Percentiles rank a stretch among this genome's conserved stretches.
Evolutionary conservation across 352 stramenopile species (phyloP).

Genomic region (Globisporangium acanthophoron): DNA sequence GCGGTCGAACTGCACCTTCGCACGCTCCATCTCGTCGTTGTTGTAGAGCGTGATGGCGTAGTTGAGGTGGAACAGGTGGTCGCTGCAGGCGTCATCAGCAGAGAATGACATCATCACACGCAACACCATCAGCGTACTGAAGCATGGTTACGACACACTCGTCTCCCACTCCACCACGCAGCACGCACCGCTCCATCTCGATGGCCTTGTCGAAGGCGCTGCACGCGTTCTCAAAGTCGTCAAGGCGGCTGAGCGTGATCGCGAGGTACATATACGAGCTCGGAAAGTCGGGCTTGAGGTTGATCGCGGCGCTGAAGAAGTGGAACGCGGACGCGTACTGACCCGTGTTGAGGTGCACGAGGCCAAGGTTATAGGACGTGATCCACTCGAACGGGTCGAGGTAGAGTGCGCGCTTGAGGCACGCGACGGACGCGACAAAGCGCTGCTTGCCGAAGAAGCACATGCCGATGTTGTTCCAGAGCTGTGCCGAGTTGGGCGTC

Average conservation of each 20-base stretch:
- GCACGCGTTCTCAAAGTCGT: constrained; percentile 92
- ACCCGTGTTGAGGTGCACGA: constrained; percentile 90
- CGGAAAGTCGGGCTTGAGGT: constrained; percentile 84
- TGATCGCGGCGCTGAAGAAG: constrained; percentile 89
- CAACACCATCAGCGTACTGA: background rate
- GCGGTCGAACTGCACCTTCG: constrained; percentile 76
- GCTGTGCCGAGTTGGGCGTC: constrained; percentile 88
- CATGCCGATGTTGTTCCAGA: constrained; percentile 96
- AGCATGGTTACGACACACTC: background rate
- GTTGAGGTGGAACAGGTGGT: constrained; percentile 87
- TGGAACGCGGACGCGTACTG: constrained; percentile 93
- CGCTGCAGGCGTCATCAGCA: constrained; percentile 21
- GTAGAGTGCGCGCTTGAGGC: constrained; percentile 90
- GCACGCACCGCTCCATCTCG: constrained; percentile 71
- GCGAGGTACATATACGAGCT: constrained; percentile 93
- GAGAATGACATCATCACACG: constrained; percentile 6
- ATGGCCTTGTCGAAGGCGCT: constrained; percentile 91
- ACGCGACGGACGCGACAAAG: constrained; percentile 83
- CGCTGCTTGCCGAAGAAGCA: constrained; percentile 93
- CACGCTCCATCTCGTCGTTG: constrained; percentile 85
- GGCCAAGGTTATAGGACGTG: constrained; percentile 91
- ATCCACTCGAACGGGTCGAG: constrained; percentile 95
- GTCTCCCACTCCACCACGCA: background rate
- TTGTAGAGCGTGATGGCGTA: constrained; percentile 88
- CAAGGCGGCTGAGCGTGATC: constrained; percentile 83